A percentile compares a stretch with the other conserved stretches of the same genome.
phyloP scores from a whole-genome alignment of 2,329 filamentous ascomycete genomes.

The Colletotrichum chlorophyti region DNA sequence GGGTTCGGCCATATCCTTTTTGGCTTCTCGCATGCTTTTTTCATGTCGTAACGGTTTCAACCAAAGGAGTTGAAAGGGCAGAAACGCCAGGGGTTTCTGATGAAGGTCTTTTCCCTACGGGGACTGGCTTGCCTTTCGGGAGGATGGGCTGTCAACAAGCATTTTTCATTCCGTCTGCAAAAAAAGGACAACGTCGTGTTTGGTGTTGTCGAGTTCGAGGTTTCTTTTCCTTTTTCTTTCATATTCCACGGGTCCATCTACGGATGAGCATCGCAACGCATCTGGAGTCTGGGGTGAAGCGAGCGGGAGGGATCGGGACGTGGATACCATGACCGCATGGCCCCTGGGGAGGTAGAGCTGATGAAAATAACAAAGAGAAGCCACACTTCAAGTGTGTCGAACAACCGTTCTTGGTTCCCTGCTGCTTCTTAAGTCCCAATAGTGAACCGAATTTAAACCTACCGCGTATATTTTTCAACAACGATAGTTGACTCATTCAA shows the following conservation, averaged over 20 bases:
- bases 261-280: constrained; percentile 23
- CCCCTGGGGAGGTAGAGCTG: constrained; percentile 13
- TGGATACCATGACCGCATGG: constrained; percentile 26
- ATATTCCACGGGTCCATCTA: constrained; percentile 9
- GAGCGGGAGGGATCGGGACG: constrained; percentile 7
- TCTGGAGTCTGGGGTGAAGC: constrained; percentile 18
- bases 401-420: not conserved
- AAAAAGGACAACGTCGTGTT: constrained; percentile 7
- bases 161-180: not conserved
- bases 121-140: constrained; percentile 6
- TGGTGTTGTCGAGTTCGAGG: not conserved
- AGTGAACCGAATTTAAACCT: too few species aligned
- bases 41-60: not conserved
- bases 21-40: constrained; percentile 10
- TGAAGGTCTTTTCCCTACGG: constrained; percentile 4
- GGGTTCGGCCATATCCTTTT: constrained; percentile 19
- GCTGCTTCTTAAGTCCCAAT: not conserved
- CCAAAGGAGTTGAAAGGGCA: constrained; percentile 20
- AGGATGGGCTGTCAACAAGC: not conserved
- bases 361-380: constrained; percentile 17
- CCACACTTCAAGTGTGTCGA: constrained; percentile 9
- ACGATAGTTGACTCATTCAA: too few species aligned
- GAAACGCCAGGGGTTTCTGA: constrained; percentile 7
- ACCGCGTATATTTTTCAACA: too few species aligned
- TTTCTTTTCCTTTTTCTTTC: not conserved